These are phyloP conservation scores for Pseudozyma sp. DNA, from an alignment of 1,284 basidiomycete genomes.

Conservation along the genomic window DNA sequence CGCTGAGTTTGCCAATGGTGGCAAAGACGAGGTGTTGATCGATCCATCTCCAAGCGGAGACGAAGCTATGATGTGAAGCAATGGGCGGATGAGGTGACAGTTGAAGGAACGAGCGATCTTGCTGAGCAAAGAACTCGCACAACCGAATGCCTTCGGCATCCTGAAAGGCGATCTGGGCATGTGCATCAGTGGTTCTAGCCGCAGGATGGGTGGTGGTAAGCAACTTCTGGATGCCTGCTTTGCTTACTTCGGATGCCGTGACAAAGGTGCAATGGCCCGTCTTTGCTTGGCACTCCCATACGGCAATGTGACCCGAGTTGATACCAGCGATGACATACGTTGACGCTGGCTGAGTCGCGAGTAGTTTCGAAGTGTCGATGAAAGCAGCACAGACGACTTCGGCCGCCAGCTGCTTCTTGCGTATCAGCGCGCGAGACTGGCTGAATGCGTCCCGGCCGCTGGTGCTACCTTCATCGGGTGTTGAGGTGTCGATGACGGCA, in stretches of 20 bases:
- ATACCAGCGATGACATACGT: slow-evolving; percentile 31
- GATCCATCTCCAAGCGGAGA: slow-evolving; percentile 30
- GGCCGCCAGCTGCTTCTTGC: slow-evolving; percentile 34
- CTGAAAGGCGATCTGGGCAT: slow-evolving; percentile 31
- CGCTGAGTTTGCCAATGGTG: slow-evolving; percentile 22
- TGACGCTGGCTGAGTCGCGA: background rate
- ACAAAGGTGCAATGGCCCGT: slow-evolving; percentile 28
- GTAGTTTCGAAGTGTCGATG: background rate
- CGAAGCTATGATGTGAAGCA: slow-evolving; percentile 8
- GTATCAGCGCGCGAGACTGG: slow-evolving; percentile 18
- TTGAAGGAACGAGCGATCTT: slow-evolving; percentile 2
- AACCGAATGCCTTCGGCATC: slow-evolving; percentile 18
- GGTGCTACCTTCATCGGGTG: background rate
- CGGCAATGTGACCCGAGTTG: slow-evolving; percentile 33
- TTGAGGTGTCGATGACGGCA: background rate
- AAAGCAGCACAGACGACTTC: slow-evolving; percentile 30
- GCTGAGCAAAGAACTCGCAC: slow-evolving; percentile 11
- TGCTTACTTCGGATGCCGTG: slow-evolving; percentile 23
- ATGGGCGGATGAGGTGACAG: slow-evolving; percentile 7
- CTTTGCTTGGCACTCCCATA: slow-evolving; percentile 24
- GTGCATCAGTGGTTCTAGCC: background rate
- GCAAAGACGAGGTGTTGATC: slow-evolving; percentile 26
- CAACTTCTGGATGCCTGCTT: slow-evolving; percentile 26
- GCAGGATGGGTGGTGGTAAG: slow-evolving; percentile 1
- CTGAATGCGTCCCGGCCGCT: slow-evolving; percentile 12